A percentile compares a stretch with the other conserved stretches of the same genome.
phyloP scores from a whole-genome alignment of 1,139 yeast species.

The Diutina scorzettiae region DNA sequence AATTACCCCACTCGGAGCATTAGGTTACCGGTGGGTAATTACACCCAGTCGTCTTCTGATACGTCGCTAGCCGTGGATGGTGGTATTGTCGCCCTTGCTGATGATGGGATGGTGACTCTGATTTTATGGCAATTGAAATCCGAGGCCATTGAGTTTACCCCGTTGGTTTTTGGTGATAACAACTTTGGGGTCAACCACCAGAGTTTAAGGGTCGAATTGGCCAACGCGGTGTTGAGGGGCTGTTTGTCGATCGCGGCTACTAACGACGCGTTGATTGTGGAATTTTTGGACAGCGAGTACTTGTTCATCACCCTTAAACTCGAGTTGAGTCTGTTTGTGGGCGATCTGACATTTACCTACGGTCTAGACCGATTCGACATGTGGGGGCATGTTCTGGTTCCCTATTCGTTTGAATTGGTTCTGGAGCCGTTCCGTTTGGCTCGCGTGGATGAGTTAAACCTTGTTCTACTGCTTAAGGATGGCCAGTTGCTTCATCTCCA shows the following conservation, averaged over 20 bases:
- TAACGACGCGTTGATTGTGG: conserved; percentile 13
- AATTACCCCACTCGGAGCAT: not conserved
- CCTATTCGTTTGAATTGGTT: conserved; percentile 65
- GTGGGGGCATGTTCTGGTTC: conserved; percentile 59
- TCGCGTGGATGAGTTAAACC: conserved; percentile 21
- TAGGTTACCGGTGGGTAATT: not conserved
- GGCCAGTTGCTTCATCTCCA: conserved; percentile 54
- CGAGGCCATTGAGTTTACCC: conserved; percentile 19
- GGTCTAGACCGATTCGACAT: conserved; percentile 10
- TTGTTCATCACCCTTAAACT: conserved; percentile 24
- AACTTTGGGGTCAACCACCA: not conserved
- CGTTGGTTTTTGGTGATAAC: conserved; percentile 13
- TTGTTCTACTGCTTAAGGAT: conserved; percentile 37
- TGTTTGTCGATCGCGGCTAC: conserved; percentile 8
- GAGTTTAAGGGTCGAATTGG: conserved; percentile 13
- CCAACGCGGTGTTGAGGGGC: conserved; percentile 8
- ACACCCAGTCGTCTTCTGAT: not conserved
- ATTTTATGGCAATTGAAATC: not conserved
- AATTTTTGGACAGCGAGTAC: conserved; percentile 14
- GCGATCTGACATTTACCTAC: not conserved
- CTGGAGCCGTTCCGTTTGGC: conserved; percentile 42
- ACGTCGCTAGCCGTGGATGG: not conserved
- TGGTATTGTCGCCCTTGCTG: not conserved
- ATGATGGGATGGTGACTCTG: not conserved
- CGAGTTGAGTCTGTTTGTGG: not conserved